These are phyloP conservation scores for Trichoderma pleuroti DNA, from an alignment of 2,329 filamentous ascomycete genomes.

Conservation along the genomic window DNA sequence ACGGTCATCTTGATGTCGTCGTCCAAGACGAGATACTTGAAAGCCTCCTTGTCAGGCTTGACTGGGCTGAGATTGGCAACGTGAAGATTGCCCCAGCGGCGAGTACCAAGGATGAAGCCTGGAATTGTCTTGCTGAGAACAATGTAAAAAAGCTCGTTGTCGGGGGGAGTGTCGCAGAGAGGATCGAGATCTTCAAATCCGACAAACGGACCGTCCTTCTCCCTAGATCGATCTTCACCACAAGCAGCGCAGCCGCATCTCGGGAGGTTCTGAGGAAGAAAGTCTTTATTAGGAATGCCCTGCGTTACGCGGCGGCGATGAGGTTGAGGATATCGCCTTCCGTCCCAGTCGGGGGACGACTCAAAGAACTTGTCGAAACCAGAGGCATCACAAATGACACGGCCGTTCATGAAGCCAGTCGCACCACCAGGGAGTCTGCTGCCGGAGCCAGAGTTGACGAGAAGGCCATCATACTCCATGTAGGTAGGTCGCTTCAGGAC, in stretches of 20 bases:
- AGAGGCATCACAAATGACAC: conserved; percentile 43
- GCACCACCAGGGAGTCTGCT: conserved; percentile 29
- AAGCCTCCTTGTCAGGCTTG: conserved; percentile 44
- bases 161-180: conserved; percentile 33
- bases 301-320: conserved; percentile 6
- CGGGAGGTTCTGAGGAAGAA: conserved; percentile 40
- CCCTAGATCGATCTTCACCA: conserved; percentile 21
- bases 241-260: conserved; percentile 43
- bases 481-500: conserved; percentile 44
- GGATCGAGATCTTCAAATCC: conserved; percentile 43
- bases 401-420: conserved; percentile 38
- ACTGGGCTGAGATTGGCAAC: conserved; percentile 39
- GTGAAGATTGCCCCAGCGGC: conserved; percentile 44
- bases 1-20: conserved; percentile 47
- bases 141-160: conserved; percentile 43
- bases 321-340: conserved; percentile 10
- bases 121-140: conserved; percentile 43
- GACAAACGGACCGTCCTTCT: conserved; percentile 33
- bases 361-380: conserved; percentile 38
- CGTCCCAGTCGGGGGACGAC: conserved; percentile 26
- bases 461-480: conserved; percentile 44
- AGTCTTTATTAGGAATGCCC: conserved; percentile 28
- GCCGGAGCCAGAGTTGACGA: conserved; percentile 32
- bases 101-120: conserved; percentile 44
- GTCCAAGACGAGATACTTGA: conserved; percentile 49